These are phyloP conservation scores for Chionographis japonica DNA, from an alignment of 106 monocot species.

Conservation along the genomic window DNA sequence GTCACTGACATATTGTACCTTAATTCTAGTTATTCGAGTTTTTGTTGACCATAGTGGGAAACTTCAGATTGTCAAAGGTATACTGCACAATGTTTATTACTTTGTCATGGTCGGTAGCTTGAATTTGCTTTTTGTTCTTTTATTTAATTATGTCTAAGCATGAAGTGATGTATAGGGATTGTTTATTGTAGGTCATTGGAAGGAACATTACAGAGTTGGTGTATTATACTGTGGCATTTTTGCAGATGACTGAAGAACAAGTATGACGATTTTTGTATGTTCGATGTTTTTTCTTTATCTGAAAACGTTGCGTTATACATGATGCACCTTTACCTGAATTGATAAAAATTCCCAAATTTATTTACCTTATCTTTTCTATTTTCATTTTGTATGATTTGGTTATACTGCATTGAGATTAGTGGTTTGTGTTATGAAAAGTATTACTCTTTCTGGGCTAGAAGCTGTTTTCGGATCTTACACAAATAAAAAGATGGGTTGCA, in stretches of 20 bases:
- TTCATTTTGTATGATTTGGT: too few species aligned
- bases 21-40: slow-evolving; percentile 77
- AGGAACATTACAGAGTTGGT: slow-evolving; percentile 63
- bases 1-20: slow-evolving; percentile 12
- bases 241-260: slow-evolving; percentile 94
- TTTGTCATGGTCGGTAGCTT: not conserved
- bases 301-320: too few species aligned
- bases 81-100: not conserved
- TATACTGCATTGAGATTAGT: too few species aligned
- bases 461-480: too few species aligned
- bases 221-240: slow-evolving; percentile 69
- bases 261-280: slow-evolving; percentile 30
- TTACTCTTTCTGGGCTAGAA: too few species aligned
- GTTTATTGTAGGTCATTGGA: slow-evolving; percentile 47
- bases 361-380: too few species aligned
- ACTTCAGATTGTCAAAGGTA: slow-evolving; percentile 65
- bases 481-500: too few species aligned
- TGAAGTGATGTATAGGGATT: not conserved
- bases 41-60: slow-evolving; percentile 64
- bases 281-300: not conserved
- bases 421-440: too few species aligned
- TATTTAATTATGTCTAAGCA: not conserved
- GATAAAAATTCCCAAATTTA: too few species aligned
- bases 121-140: not conserved
- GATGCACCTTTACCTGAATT: too few species aligned